Evolutionary conservation across 495 filamentous ascomycete species (phyloP).

Genomic region (Talaromyces liani): DNA sequence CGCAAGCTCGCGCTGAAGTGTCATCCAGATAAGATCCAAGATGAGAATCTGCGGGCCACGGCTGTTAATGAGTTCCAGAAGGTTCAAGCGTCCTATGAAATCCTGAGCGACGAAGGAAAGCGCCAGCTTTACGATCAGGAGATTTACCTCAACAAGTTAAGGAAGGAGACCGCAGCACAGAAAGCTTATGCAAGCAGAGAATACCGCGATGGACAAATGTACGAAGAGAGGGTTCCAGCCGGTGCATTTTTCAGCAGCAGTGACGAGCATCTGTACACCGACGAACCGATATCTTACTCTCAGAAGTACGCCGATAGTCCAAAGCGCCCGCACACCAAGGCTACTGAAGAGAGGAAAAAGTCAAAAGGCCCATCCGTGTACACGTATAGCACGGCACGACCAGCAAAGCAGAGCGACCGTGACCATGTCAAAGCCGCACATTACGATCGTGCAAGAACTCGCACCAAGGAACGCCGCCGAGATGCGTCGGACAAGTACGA

Average conservation of each 20-base stretch:
- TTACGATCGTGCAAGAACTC: slow-evolving; percentile 33
- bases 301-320: slow-evolving; percentile 38
- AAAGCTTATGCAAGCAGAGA: slow-evolving; percentile 29
- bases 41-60: slow-evolving; percentile 55
- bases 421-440: slow-evolving; percentile 24
- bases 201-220: slow-evolving; percentile 35
- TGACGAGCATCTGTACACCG: slow-evolving; percentile 18
- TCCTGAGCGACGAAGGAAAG: slow-evolving; percentile 71
- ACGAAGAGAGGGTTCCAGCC: slow-evolving; percentile 39
- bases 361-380: slow-evolving; percentile 18
- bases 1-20: slow-evolving; percentile 89
- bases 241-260: slow-evolving; percentile 18
- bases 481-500: slow-evolving; percentile 40
- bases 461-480: slow-evolving; percentile 44
- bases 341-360: slow-evolving; percentile 31
- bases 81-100: slow-evolving; percentile 89
- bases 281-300: slow-evolving; percentile 28
- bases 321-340: slow-evolving; percentile 25
- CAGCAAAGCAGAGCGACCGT: slow-evolving; percentile 23
- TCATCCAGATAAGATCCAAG: slow-evolving; percentile 92
- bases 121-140: slow-evolving; percentile 72
- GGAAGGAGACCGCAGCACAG: slow-evolving; percentile 42
- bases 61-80: slow-evolving; percentile 85
- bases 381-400: slow-evolving; percentile 15
- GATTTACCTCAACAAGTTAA: slow-evolving; percentile 53